Evolutionary conservation across 306 rosid species (phyloP).

Genomic region (Cucurbita maxima): DNA sequence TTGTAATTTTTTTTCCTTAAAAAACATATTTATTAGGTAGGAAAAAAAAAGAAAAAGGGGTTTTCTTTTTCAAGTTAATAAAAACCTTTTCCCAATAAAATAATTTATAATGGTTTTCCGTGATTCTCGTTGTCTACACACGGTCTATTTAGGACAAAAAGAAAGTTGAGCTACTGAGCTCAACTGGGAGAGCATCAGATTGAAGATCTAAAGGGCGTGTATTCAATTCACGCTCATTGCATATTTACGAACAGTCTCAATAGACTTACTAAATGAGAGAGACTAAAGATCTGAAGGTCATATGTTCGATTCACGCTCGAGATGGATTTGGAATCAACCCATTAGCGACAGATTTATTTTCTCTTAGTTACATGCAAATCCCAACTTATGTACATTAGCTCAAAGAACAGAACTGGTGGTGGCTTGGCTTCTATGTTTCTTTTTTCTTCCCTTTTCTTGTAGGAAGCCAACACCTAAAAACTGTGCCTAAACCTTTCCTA

Average conservation of each 20-base stretch:
- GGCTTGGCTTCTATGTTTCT: background rate
- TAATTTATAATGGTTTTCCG: background rate
- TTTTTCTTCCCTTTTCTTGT: background rate
- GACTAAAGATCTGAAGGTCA: too few relatives aligned
- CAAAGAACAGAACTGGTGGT: background rate
- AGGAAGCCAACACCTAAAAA: background rate
- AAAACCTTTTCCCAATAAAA: background rate
- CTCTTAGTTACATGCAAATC: background rate
- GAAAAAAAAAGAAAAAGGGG: background rate
- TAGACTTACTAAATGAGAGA: too few relatives aligned
- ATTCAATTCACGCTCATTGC: too few relatives aligned
- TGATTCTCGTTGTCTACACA: background rate
- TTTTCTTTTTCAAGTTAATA: background rate
- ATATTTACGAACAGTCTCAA: too few relatives aligned
- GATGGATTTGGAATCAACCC: too few relatives aligned
- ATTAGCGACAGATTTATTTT: too few relatives aligned
- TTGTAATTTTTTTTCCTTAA: too few relatives aligned
- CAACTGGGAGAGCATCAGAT: background rate
- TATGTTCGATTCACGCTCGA: too few relatives aligned
- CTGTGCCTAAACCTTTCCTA: slow-evolving; percentile 16
- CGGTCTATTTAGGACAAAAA: background rate
- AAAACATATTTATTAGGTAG: background rate
- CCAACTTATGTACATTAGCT: background rate
- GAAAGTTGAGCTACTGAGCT: too few relatives aligned
- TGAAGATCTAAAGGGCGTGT: background rate